Conservation (phyloP, 768 basidiomycete species). For the Lentinus tigrinus region DNA sequence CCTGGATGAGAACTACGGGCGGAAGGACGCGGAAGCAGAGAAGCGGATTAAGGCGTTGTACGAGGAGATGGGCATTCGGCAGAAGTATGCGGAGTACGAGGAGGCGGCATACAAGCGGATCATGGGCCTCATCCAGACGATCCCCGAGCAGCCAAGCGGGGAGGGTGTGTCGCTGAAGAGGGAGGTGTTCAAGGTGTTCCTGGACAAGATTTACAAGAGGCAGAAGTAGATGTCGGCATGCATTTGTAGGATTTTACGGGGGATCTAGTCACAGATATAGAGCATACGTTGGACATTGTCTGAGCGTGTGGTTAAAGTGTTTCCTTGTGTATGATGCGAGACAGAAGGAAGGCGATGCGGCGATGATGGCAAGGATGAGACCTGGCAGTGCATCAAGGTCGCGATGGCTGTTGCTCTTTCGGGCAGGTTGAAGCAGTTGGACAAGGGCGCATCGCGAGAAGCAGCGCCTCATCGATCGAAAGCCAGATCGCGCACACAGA, state of each 20-base stretch:
- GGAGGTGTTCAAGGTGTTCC: slow-evolving; percentile 81
- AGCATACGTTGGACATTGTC: neutral
- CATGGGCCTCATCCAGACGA: slow-evolving; percentile 64
- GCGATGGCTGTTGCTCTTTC: too few species aligned
- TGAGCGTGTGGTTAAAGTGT: too few species aligned
- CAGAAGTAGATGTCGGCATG: slow-evolving; percentile 44
- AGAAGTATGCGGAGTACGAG: slow-evolving; percentile 78
- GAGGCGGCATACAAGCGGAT: slow-evolving; percentile 65
- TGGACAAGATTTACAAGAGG: slow-evolving; percentile 80
- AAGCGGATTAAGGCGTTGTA: slow-evolving; percentile 69
- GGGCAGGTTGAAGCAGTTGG: too few species aligned
- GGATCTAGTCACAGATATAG: neutral
- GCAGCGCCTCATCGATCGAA: slow-evolving; percentile 14
- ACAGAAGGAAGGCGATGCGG: too few species aligned
- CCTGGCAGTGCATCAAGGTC: too few species aligned
- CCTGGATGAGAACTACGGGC: slow-evolving; percentile 68
- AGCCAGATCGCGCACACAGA: too few species aligned
- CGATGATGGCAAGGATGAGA: too few species aligned
- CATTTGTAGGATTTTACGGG: too few species aligned
- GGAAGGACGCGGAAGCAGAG: slow-evolving; percentile 55
- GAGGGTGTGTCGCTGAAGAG: slow-evolving; percentile 45
- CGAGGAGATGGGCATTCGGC: slow-evolving; percentile 63
- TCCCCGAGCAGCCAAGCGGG: slow-evolving; percentile 54
- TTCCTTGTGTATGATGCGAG: too few species aligned
- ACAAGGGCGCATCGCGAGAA: too few species aligned